Base-by-base conservation (phyloP, 176 grass and related monocot genomes). In the Aegilops umbellulata region DNA sequence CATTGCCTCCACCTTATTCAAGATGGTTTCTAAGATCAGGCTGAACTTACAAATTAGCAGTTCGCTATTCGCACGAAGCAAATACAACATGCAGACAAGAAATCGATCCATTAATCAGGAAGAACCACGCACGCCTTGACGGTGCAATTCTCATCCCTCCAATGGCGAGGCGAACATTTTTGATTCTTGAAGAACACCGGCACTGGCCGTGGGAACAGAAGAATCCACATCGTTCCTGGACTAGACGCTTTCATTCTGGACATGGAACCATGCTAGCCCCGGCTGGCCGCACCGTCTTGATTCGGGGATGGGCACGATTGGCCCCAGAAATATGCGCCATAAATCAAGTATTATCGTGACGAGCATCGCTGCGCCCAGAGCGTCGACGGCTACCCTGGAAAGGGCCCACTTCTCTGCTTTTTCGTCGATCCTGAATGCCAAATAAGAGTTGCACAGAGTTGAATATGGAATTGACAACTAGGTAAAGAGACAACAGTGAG, bases 241-340 rank as follows among this genome's bases (percentile, higher is more conserved):
- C 88, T 76, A 97, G 27, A 60, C 62, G 58, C 92, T 93, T 38
- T 58, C 79, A 53, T 93, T 94, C 77, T 87, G 91, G 66, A 60
- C 62, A 8, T 47, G 81, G 68, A 98, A 98, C 95, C 95, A 98
- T 51, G 84, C 91, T 47, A 98, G 93, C 68, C 93, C 95, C 19
- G 83, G 89, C 69, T 94, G 89, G 17, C 72, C 60, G 3, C 93
- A 98, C 38, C 46, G 84, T 79, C 73, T 91, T 22, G 83, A 90
- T 70, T 94, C 93, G 0, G 89, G 80, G 16, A 77, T 86, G 19
- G 87, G 36, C 15, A 95, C 86, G 77, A 98, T 89, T 38, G 95
- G 91, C 57, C 95, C 95, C 68, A 98, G 60, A 76, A 95, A 98
- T 87, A 98, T 94, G n/a, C 95, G 93, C 95, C 95, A 98, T 2